Evolutionary conservation across 257 asterid genomes (phyloP).

Genomic region (Solanum etuberosum): DNA sequence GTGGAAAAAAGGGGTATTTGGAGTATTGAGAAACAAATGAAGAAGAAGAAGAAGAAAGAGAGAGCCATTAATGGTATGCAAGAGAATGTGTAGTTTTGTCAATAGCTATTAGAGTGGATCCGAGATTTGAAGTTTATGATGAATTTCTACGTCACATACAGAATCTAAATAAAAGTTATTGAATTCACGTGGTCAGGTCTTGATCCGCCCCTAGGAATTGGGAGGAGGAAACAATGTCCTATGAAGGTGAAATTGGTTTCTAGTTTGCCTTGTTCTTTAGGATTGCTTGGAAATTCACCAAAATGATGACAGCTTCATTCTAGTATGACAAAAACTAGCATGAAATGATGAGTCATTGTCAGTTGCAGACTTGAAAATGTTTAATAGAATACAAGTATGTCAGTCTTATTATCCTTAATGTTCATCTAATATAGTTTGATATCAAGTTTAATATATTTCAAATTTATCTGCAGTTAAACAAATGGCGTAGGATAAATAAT

Average conservation of each 20-base stretch:
- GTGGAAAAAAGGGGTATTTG: conserved; percentile 8
- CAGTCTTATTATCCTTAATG: neutral
- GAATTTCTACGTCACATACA: neutral
- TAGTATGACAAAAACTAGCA: neutral
- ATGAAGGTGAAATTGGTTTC: neutral
- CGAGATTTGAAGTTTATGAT: neutral
- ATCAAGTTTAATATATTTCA: neutral
- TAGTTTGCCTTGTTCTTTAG: neutral
- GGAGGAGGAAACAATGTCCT: neutral
- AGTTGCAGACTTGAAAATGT: no score
- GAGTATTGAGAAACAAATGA: conserved; percentile 8
- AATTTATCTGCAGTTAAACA: neutral
- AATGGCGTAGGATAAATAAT: neutral
- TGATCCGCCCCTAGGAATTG: neutral
- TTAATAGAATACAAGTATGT: neutral
- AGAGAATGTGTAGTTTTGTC: neutral
- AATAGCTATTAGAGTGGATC: neutral
- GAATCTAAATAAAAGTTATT: neutral
- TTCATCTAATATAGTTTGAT: neutral
- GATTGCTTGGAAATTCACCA: neutral
- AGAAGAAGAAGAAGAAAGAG: neutral
- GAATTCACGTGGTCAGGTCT: neutral
- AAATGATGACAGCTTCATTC: neutral
- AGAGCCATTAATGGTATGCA: conserved; percentile 3
- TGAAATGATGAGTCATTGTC: neutral